These are phyloP conservation scores for Trifolium pratense DNA, from an alignment of 306 rosid genomes.

Conservation along the genomic window DNA sequence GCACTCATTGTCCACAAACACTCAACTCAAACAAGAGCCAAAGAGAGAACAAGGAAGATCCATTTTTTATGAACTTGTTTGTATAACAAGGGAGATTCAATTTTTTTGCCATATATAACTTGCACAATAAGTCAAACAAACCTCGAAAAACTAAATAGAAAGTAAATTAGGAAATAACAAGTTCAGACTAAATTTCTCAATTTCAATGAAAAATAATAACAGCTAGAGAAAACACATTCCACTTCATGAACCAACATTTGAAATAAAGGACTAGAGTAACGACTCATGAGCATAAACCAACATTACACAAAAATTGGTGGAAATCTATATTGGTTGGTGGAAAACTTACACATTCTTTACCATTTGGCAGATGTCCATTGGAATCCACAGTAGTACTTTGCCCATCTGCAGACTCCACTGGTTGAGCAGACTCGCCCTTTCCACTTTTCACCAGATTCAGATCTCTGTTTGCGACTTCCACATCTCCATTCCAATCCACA, in stretches of 20 bases:
- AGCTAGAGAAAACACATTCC: slow-evolving; percentile 3
- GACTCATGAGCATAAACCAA: background rate
- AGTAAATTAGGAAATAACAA: slow-evolving; percentile 1
- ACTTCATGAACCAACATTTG: slow-evolving; percentile 19
- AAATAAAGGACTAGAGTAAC: slow-evolving; percentile 4
- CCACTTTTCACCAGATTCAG: slow-evolving; percentile 46
- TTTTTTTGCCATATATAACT: slow-evolving; percentile 23
- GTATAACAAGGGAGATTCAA: slow-evolving; percentile 4
- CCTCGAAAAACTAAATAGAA: slow-evolving; percentile 26
- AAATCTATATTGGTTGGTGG: slow-evolving; percentile 25
- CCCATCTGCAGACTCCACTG: slow-evolving; percentile 39
- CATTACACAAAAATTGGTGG: background rate
- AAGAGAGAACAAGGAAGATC: background rate
- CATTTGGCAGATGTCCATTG: slow-evolving; percentile 51
- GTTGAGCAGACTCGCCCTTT: slow-evolving; percentile 41
- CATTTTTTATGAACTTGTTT: slow-evolving; percentile 11
- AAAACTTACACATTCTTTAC: slow-evolving; percentile 62
- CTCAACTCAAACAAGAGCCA: slow-evolving; percentile 17
- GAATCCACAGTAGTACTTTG: slow-evolving; percentile 36
- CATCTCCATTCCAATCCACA: slow-evolving; percentile 42
- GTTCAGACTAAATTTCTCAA: slow-evolving; percentile 29
- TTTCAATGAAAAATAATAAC: slow-evolving; percentile 30
- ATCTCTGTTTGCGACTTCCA: slow-evolving; percentile 39
- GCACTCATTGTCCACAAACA: slow-evolving; percentile 23
- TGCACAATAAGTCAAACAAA: background rate